Evolutionary conservation across 495 filamentous ascomycete species (phyloP), one percentile per base, ranked within the genome.

Genomic region (Penicillium riverlandense): DNA sequence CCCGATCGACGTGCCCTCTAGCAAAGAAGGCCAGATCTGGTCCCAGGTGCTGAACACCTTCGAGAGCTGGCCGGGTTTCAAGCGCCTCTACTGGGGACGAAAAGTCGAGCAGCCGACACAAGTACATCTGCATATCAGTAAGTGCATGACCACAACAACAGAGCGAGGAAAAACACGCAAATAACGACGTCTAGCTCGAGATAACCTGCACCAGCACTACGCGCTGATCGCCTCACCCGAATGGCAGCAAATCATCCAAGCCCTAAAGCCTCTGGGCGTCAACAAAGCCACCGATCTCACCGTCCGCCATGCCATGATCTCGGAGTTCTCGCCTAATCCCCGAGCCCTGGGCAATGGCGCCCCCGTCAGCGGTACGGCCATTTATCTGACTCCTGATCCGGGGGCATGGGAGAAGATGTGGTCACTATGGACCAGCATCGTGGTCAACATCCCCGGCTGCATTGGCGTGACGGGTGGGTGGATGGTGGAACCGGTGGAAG

Each of bases 401-500:
- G 37, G 32, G 0, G 50, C 39, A 8, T 55, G 52, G 52, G 49
- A 51, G 29, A 58, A 53, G 45, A 57, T 48, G 10, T 57, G 57
- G 57, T 47, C 48, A 42, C 45, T 59, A 14, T 57, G 51, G 53
- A 57, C 49, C 14, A 54, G 39, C 16, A 49, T 57, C 37, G 45
- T 59, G 14, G 29, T 40, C 8, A 35, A 40, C 29, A 53, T 62
- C 15, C 42, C 52, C 48, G 51, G 53, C 27, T 57, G 57, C 33
- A 41, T 54, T 41, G 54, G 54, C 7, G 48, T 49, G 27, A 55
- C 52, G 10, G 54, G 49, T 11, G 53, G 60, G 12, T 61, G 52
- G 52, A 52, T 57, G 44, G 55, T 57, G 44, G 55, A 61, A 47
- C 45, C 45, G 1, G 47, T 52, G 31, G 53, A 53, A 37, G 51